A percentile compares a stretch with the other conserved stretches of the same genome.
These are phyloP conservation scores for Murraya koenigii DNA, from an alignment of 345 rosid genomes.

Conservation along the genomic window DNA sequence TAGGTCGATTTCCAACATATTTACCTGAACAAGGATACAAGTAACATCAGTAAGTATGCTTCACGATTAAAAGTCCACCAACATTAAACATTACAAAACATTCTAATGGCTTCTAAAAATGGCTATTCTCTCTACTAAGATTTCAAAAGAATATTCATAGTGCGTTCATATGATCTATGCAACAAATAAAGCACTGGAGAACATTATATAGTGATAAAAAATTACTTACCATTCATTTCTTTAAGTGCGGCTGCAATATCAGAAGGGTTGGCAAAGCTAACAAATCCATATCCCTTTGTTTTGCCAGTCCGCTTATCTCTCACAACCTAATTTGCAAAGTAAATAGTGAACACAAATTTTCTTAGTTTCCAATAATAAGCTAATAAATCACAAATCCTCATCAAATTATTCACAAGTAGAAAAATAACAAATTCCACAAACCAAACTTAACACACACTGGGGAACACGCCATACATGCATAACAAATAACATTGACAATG, in stretches of 20 bases:
- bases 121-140: too few species aligned
- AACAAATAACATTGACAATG: neutral
- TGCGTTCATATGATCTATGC: neutral
- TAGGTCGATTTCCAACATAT: constrained; percentile 95
- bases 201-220: neutral
- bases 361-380: neutral
- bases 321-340: constrained; percentile 56
- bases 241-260: constrained; percentile 92
- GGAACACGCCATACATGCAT: neutral
- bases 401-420: neutral
- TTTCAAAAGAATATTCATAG: too few species aligned
- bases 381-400: neutral
- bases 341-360: neutral
- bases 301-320: constrained; percentile 98
- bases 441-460: neutral
- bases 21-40: constrained; percentile 54
- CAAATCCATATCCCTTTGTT: constrained; percentile 96
- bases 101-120: neutral
- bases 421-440: neutral
- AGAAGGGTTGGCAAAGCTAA: constrained; percentile 83
- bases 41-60: neutral
- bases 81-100: neutral
- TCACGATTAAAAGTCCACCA: too few species aligned
- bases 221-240: constrained; percentile 82
- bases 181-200: neutral